phyloP scores from a whole-genome alignment of 148 eudicot species.

The Fagopyrum homotropicum region DNA sequence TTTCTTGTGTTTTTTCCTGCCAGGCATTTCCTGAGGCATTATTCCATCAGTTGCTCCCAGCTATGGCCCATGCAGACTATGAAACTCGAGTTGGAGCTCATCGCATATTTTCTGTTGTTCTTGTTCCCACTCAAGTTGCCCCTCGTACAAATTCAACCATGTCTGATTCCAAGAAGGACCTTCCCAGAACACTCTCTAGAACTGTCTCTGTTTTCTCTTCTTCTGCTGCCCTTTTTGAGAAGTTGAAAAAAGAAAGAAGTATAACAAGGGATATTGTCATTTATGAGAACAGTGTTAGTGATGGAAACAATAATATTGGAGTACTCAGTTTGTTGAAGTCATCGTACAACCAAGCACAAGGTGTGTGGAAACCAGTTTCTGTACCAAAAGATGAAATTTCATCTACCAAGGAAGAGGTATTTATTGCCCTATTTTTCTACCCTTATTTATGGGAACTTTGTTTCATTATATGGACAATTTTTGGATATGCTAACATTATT shows the following conservation, averaged over 20 bases:
- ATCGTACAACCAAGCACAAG: constrained; percentile 58
- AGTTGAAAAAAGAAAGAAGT: constrained; percentile 51
- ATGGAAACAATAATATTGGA: constrained; percentile 23
- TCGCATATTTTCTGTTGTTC: constrained; percentile 82
- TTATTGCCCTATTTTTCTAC: constrained; percentile 9
- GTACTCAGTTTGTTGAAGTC: constrained; percentile 62
- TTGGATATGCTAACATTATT: background rate
- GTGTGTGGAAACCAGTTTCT: constrained; percentile 24
- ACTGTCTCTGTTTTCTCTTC: constrained; percentile 93
- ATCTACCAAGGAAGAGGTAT: constrained; percentile 46
- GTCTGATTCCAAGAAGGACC: constrained; percentile 30
- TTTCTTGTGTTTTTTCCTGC: constrained; percentile 3
- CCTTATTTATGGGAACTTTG: background rate
- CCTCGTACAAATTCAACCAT: constrained; percentile 39
- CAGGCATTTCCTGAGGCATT: constrained; percentile 96
- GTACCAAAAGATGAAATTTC: background rate
- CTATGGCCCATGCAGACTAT: constrained; percentile 88
- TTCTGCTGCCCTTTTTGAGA: constrained; percentile 91
- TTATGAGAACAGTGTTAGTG: constrained; percentile 18
- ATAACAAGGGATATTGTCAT: constrained; percentile 33
- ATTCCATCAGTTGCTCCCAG: constrained; percentile 87
- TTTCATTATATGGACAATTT: background rate
- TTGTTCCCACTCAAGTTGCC: constrained; percentile 89
- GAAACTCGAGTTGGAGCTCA: constrained; percentile 87
- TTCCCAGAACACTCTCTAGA: constrained; percentile 81